Evolutionary conservation across 805 yeast species (phyloP), one percentile per base, ranked within the genome.

Genomic region (Saccharomycopsis lassenensis): DNA sequence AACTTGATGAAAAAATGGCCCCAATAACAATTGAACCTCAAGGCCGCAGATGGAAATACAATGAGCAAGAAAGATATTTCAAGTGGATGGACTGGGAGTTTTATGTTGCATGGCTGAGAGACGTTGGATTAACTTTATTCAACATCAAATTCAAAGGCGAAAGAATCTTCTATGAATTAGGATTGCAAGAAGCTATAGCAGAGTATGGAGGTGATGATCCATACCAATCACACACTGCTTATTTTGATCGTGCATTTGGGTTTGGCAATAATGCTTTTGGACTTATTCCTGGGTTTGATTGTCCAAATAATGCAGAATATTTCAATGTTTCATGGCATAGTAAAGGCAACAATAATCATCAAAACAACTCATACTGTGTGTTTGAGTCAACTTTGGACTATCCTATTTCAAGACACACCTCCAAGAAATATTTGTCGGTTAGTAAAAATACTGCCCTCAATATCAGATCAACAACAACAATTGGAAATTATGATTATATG

Each of bases 171-270:
- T 51, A 41, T 17, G 56, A 51, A 39, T 22, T 52, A 7, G 55
- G 53, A 15, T 35, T 52, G 26, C 56, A 51, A 36, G 56, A 52
- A 35, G 55, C 54, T 15, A 46, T 51, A 40, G 55, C 56, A 16
- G 56, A 52, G 37, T 52, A 52, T 20, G 38, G 54, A 20, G 55
- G 55, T 38, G 56, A 52, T 29, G 56, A 52, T 48, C 56, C 56
- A 22, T 51, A 48, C 47, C 55, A 52, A 40, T 44, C 48, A 37
- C 33, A 49, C 38, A 50, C 52, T 11, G 40, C 41, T 18, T 52
- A 46, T 40, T 41, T 49, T 26, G 56, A 52, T 37, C 29, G 47
- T 19, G 26, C 52, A 7, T 52, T 51, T 36, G 55, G 55, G 31
- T 51, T 51, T 24, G 56, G 56, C 40, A 51, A 51, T 33, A 49